Conservation (phyloP, 1,139 yeast genomes). For the Zygosaccharomyces sapae region DNA sequence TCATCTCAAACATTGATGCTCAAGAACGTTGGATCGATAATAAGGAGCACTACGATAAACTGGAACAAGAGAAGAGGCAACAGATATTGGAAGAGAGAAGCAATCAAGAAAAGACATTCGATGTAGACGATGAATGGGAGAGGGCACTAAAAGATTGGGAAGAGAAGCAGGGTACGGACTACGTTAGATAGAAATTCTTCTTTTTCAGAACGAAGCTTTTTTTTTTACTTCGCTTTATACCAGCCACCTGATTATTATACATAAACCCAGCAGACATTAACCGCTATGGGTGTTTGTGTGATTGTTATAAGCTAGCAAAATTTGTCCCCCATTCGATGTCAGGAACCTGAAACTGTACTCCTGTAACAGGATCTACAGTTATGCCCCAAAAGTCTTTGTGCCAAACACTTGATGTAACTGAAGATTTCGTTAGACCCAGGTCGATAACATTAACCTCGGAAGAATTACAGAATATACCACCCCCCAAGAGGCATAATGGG, state of each 20-base stretch:
- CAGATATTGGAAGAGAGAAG: slow-evolving; percentile 38
- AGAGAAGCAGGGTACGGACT: slow-evolving; percentile 33
- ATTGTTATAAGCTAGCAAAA: not conserved
- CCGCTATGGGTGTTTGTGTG: not conserved
- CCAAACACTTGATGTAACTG: slow-evolving; percentile 26
- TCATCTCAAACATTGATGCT: slow-evolving; percentile 52
- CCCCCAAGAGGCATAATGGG: slow-evolving; percentile 4
- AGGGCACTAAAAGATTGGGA: slow-evolving; percentile 65
- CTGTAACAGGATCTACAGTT: not conserved
- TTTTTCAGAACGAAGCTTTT: not conserved
- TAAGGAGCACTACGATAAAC: slow-evolving; percentile 72
- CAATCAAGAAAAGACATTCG: slow-evolving; percentile 38
- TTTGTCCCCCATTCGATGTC: not conserved
- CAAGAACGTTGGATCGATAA: slow-evolving; percentile 96
- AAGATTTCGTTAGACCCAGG: slow-evolving; percentile 32
- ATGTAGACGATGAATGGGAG: slow-evolving; percentile 62
- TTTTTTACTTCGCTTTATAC: not conserved
- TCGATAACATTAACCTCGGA: slow-evolving; percentile 30
- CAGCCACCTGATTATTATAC: slow-evolving; percentile 2
- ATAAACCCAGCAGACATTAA: not conserved
- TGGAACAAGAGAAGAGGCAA: slow-evolving; percentile 45
- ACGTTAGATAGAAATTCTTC: slow-evolving; percentile 18
- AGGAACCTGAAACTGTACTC: not conserved
- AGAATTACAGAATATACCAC: slow-evolving; percentile 29
- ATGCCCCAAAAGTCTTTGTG: slow-evolving; percentile 35